phyloP scores from a whole-genome alignment of 2,329 filamentous ascomycete genomes.

The Apiospora sp. region DNA sequence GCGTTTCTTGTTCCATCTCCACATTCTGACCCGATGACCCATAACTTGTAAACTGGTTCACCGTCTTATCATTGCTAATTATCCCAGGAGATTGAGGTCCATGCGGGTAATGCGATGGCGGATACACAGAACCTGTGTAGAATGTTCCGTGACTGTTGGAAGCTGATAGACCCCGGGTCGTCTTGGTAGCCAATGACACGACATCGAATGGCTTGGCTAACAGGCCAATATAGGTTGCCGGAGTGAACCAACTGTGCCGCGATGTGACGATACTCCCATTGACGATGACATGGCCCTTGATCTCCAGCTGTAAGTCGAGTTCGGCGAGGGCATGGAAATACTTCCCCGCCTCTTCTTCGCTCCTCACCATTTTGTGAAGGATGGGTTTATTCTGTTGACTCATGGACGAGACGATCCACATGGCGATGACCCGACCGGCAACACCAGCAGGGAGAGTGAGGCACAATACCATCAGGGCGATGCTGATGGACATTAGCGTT shows the following conservation, averaged over 20 bases:
- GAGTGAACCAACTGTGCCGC: neutral
- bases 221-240: neutral
- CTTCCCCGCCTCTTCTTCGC: neutral
- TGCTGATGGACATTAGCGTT: too few relatives aligned
- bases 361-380: neutral
- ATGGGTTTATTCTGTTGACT: neutral
- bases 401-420: neutral
- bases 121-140: neutral
- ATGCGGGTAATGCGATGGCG: neutral
- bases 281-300: neutral
- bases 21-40: neutral
- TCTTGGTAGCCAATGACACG: neutral
- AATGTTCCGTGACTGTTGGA: neutral
- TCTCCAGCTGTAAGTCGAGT: neutral
- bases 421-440: too few relatives aligned
- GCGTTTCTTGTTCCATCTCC: neutral
- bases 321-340: neutral
- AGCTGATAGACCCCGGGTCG: neutral
- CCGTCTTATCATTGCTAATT: neutral
- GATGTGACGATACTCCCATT: neutral
- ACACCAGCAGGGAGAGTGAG: too few relatives aligned
- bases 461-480: too few relatives aligned
- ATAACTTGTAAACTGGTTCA: neutral
- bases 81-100: neutral
- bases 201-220: neutral